Evolutionary conservation across 1,139 yeast species (phyloP).

Genomic region (Yamadazyma trypodendri): DNA sequence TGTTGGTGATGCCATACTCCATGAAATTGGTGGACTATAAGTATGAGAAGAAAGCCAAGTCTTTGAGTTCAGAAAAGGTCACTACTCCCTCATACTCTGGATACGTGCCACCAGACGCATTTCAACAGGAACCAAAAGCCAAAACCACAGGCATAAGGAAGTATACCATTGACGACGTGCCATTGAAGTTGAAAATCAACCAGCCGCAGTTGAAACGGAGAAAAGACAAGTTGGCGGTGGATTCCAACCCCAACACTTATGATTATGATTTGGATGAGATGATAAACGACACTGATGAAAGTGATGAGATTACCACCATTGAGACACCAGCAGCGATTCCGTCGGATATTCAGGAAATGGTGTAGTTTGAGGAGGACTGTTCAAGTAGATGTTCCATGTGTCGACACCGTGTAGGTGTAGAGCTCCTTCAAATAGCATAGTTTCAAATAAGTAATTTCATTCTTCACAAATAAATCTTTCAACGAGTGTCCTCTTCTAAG

Average conservation of each 20-base stretch:
- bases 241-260: conserved; percentile 34
- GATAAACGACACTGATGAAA: conserved; percentile 29
- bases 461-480: conserved; percentile 18
- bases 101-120: conserved; percentile 44
- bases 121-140: conserved; percentile 17
- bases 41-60: conserved; percentile 6
- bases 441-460: conserved; percentile 22
- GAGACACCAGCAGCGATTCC: no score
- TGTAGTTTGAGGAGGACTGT: no score
- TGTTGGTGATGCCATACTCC: conserved; percentile 36
- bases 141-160: conserved; percentile 31
- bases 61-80: not conserved
- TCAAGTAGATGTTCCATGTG: no score
- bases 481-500: conserved; percentile 8
- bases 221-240: conserved; percentile 33
- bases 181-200: conserved; percentile 34
- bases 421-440: conserved; percentile 1
- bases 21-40: conserved; percentile 34
- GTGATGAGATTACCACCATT: no score
- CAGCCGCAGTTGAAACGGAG: conserved; percentile 20
- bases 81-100: conserved; percentile 18
- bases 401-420: no score
- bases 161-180: conserved; percentile 40
- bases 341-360: not conserved
- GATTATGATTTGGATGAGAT: conserved; percentile 33